Evolutionary conservation across 345 rosid species (phyloP).

Genomic region (Durio zibethinus): DNA sequence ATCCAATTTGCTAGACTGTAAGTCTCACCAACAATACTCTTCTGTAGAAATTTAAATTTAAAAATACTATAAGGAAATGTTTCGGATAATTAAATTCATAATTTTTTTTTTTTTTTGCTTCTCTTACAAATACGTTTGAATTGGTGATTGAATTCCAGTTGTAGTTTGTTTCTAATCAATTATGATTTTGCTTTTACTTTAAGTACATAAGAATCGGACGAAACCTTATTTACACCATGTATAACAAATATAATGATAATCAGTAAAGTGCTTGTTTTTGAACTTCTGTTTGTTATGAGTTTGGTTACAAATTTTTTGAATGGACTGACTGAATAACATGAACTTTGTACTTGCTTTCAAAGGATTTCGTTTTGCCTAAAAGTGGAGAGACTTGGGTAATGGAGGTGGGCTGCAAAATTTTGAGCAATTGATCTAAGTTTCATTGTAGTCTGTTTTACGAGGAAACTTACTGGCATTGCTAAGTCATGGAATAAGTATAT

Average conservation of each 20-base stretch:
- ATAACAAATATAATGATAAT: not conserved
- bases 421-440: not conserved
- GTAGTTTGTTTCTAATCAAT: not conserved
- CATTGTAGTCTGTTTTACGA: not conserved
- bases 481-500: not conserved
- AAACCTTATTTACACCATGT: not conserved
- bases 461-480: not conserved
- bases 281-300: not conserved
- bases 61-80: no score
- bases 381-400: not conserved
- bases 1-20: conserved; percentile 48
- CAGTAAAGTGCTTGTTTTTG: not conserved
- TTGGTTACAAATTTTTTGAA: not conserved
- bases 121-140: not conserved
- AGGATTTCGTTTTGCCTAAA: not conserved
- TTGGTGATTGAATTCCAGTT: not conserved
- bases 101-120: no score
- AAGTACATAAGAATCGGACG: not conserved
- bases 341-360: not conserved
- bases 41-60: not conserved
- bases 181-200: not conserved
- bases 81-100: no score
- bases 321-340: not conserved
- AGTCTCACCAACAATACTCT: not conserved
- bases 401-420: not conserved